Evolutionary conservation across 2,329 filamentous ascomycete species (phyloP).

Genomic region (Fusarium sublunatum): DNA sequence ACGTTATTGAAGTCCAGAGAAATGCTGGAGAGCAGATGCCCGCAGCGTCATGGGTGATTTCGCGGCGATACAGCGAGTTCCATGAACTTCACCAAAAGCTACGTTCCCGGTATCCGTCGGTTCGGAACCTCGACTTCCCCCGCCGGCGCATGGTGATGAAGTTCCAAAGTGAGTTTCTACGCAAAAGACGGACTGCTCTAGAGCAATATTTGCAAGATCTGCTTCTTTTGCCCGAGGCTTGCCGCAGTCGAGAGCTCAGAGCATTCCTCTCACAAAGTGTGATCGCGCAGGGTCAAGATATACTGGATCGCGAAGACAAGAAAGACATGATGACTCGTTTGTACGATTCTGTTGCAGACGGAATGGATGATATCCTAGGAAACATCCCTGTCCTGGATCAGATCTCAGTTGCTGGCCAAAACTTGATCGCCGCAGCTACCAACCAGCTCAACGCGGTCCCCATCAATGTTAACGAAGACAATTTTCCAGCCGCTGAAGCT

Average conservation of each 20-base stretch:
- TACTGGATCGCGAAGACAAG: constrained; percentile 71
- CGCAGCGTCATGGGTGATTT: constrained; percentile 92
- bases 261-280: constrained; percentile 93
- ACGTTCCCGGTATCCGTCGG: constrained; percentile 84
- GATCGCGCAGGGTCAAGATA: constrained; percentile 70
- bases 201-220: constrained; percentile 88
- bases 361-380: constrained; percentile 97
- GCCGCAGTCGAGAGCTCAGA: constrained; percentile 89
- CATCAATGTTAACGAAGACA: constrained; percentile 63
- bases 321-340: constrained; percentile 92
- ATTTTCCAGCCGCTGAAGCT: constrained; percentile 74
- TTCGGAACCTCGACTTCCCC: constrained; percentile 91
- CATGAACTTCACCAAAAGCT: constrained; percentile 93
- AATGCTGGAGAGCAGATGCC: constrained; percentile 96
- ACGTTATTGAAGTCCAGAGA: constrained; percentile 90
- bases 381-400: constrained; percentile 97
- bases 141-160: constrained; percentile 94
- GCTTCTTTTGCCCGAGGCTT: constrained; percentile 89
- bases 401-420: constrained; percentile 91
- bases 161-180: constrained; percentile 92
- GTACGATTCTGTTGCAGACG: constrained; percentile 96
- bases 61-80: constrained; percentile 96
- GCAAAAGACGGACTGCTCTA: constrained; percentile 84
- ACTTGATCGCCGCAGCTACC: constrained; percentile 81
- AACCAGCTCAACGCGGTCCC: constrained; percentile 70